Base-by-base conservation (phyloP, 257 asterid genomes). In the Penstemon eatonii region DNA sequence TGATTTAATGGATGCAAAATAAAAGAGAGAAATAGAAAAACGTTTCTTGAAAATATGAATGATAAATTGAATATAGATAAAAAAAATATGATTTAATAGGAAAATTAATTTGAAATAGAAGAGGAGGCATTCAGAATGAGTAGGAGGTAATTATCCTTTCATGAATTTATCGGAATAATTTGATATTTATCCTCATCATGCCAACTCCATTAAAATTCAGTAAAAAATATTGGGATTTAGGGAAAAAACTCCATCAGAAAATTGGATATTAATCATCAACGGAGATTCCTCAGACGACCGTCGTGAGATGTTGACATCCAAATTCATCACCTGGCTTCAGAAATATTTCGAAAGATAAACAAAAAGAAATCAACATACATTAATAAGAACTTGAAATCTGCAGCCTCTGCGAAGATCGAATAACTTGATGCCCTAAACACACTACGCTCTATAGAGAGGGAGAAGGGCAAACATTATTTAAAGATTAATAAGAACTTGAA, bases 81-180 rank as follows among this genome's bases (percentile, higher is more conserved):
- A 41, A 56, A 18, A 38, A 5, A 3, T 3, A 5, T 0, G 8
- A 8, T 10, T 0, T 5, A 5, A 42, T 2, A 7, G 0, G 39
- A 13, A 64, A 11, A 7, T 47, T 25, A 25, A 25, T 59, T 1
- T 7, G 5, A 10, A 7, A 59, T 8, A 44, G 47, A 45, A 36
- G 1, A 36, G 40, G 60, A 71, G 76, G 87, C 87, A 86, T 78
- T 90, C 96, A 90, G 91, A 82, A 90, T 89, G 96, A 87, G 96
- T 87, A 89, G 96, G 95, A 89, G 95, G 95, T 80, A 56, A 49
- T 42, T 66, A 67, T 66, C 83, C 92, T 87, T 53, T 88, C 92
- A 87, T 81, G 67, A 79, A 67, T 69, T 67, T 5, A 50, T 87
- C 93, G 88, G 96, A 78, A 66, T 39, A 72, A 8, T 39, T 43